Evolutionary conservation across 176 grass and related monocot genomes (phyloP), one percentile per base, ranked within the genome.

Genomic region (Rhipidocladum racemiflorum): DNA sequence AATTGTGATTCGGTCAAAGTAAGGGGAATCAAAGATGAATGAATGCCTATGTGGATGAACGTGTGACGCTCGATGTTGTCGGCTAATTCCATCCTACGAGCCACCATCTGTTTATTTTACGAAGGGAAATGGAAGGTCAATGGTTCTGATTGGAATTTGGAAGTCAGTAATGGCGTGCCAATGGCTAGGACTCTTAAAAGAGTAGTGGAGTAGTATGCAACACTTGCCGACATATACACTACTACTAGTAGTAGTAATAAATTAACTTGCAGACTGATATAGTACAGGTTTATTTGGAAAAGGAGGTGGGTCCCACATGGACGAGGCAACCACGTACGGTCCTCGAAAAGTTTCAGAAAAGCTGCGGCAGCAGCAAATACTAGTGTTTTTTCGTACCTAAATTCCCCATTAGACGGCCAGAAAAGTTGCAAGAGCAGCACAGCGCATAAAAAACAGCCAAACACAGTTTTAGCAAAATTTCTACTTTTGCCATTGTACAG

Each of bases 301-400:
- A 3, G 44, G 1, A 10, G 7, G 1, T 2, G 9, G 75, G 65
- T 10, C 42, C 59, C 65, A 68, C 25, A 9, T 9, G 65, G 74
- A 78, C 74, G 65, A 70, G 75, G 28, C 4, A 13, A 24, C 53
- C 53, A 60, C 63, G 50, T 13, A 78, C 28, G 76, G 71, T 27
- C 32, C 8, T 40, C 9, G 17, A 48, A 73, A 83, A 44, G 64
- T 13, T 60, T 55, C 16, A 14, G 13, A 7, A 38, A 28, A 49
- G 53, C 10, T 32, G 25, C 8, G 17, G 13, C 8, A 25, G 13
- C 2, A 38, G 17, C 38, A 3, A 14, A 46, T 46, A 46, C 38
- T 12, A 28, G 42, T 78, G 55, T n/a, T 76, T 16, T 23, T 2
- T 4, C 61, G 40, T 62, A 80, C 68, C 84, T 80, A 80, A 85